These are phyloP conservation scores for Blumeria hordei DNA, from an alignment of 2,329 filamentous ascomycete genomes.

Conservation along the genomic window DNA sequence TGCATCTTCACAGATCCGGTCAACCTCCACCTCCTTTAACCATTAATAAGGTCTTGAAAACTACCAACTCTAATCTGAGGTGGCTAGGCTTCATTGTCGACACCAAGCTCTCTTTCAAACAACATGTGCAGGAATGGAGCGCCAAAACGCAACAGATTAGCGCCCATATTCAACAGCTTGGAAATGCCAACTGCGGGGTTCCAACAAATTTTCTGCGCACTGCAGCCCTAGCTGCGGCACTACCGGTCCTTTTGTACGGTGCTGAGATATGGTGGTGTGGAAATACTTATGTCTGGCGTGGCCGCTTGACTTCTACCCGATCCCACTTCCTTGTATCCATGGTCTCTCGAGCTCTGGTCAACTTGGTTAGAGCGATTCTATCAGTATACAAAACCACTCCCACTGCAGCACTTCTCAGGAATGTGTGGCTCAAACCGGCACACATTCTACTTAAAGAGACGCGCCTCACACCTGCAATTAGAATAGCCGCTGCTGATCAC, in stretches of 20 bases:
- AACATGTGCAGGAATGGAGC: background rate
- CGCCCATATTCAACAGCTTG: background rate
- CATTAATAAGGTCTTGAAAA: background rate
- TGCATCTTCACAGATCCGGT: background rate
- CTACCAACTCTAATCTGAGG: background rate
- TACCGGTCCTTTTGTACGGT: background rate
- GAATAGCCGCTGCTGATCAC: background rate
- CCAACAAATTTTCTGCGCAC: background rate
- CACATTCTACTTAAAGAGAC: background rate
- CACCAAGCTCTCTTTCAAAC: slow-evolving; percentile 1
- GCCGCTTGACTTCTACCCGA: background rate
- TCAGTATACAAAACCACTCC: background rate
- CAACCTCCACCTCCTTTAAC: background rate
- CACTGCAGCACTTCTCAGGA: background rate
- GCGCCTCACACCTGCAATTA: background rate
- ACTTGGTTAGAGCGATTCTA: background rate
- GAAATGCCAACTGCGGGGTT: background rate
- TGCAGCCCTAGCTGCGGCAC: no score
- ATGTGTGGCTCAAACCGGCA: background rate
- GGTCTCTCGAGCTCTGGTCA: background rate
- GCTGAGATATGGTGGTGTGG: background rate
- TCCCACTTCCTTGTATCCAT: background rate
- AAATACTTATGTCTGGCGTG: background rate
- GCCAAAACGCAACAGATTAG: background rate
- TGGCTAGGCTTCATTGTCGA: background rate